Percentiles rank a stretch among this genome's conserved stretches.
phyloP scores from a whole-genome alignment of 805 yeast species.

The Candida maltosa region DNA sequence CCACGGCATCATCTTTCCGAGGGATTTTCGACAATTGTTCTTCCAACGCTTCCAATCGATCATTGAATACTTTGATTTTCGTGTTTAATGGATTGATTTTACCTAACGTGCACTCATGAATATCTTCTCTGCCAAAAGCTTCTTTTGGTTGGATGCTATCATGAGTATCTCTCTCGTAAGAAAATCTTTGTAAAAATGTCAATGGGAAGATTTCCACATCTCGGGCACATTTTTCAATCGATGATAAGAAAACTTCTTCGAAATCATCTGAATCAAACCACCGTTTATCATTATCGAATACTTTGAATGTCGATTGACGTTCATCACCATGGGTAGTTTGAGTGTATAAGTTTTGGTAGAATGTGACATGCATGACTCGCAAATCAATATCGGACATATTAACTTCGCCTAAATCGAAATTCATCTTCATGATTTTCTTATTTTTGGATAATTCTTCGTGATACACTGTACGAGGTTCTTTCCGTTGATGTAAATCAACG shows the following conservation, averaged over 20 bases:
- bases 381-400: slow-evolving; percentile 55
- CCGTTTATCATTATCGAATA: slow-evolving; percentile 50
- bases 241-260: slow-evolving; percentile 50
- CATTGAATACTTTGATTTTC: slow-evolving; percentile 21
- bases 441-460: slow-evolving; percentile 46
- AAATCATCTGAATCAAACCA: slow-evolving; percentile 68
- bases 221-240: slow-evolving; percentile 34
- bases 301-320: slow-evolving; percentile 18
- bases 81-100: slow-evolving; percentile 24
- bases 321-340: slow-evolving; percentile 5
- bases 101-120: slow-evolving; percentile 28
- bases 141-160: not conserved
- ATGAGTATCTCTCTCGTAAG: slow-evolving; percentile 57
- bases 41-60: slow-evolving; percentile 24
- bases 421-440: slow-evolving; percentile 51
- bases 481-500: slow-evolving; percentile 41
- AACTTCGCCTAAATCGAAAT: slow-evolving; percentile 65
- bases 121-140: slow-evolving; percentile 19
- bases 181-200: slow-evolving; percentile 63
- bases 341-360: slow-evolving; percentile 29
- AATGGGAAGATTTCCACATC: slow-evolving; percentile 55
- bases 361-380: slow-evolving; percentile 50
- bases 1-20: slow-evolving; percentile 6
- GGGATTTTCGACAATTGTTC: slow-evolving; percentile 12
- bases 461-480: slow-evolving; percentile 30